A percentile compares a stretch with the other conserved stretches of the same genome.
These are phyloP conservation scores for Candida boleticola DNA, from an alignment of 805 yeast genomes.

Conservation along the genomic window DNA sequence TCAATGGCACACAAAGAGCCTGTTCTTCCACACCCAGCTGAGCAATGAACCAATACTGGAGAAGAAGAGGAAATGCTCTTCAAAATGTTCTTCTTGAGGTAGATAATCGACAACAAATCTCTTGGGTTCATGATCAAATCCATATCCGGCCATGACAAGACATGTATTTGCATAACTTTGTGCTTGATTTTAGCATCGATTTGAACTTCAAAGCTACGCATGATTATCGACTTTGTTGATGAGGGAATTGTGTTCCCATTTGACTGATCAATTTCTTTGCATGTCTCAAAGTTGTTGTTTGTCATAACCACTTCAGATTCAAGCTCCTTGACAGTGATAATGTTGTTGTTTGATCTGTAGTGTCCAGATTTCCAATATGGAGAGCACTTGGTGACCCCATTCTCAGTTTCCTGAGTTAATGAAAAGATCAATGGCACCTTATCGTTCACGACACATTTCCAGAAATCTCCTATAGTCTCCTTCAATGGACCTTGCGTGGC, in stretches of 20 bases:
- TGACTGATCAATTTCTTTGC: conserved; percentile 8
- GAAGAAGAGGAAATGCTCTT: conserved; percentile 13
- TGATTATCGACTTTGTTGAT: conserved; percentile 12
- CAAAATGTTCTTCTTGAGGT: conserved; percentile 22
- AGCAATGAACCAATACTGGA: conserved; percentile 82
- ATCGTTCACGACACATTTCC: conserved; percentile 71
- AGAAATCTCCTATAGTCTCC: conserved; percentile 77
- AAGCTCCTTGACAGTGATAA: conserved; percentile 27
- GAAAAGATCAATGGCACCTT: conserved; percentile 67
- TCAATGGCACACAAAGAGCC: conserved; percentile 61
- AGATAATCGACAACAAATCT: conserved; percentile 52
- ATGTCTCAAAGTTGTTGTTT: conserved; percentile 10
- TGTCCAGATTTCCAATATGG: conserved; percentile 72
- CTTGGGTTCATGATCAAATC: conserved; percentile 56
- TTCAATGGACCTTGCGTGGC: conserved; percentile 89
- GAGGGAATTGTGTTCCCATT: neutral
- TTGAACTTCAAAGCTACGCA: conserved; percentile 46
- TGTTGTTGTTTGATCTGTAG: conserved; percentile 34
- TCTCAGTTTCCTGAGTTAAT: conserved; percentile 72
- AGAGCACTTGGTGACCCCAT: conserved; percentile 73
- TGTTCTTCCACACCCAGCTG: conserved; percentile 97
- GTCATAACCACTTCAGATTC: conserved; percentile 9
- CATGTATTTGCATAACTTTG: conserved; percentile 69
- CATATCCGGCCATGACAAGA: conserved; percentile 82
- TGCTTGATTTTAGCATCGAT: conserved; percentile 30